Base-by-base conservation (phyloP, 352 stramenopile species). In the Pythium volutum region DNA sequence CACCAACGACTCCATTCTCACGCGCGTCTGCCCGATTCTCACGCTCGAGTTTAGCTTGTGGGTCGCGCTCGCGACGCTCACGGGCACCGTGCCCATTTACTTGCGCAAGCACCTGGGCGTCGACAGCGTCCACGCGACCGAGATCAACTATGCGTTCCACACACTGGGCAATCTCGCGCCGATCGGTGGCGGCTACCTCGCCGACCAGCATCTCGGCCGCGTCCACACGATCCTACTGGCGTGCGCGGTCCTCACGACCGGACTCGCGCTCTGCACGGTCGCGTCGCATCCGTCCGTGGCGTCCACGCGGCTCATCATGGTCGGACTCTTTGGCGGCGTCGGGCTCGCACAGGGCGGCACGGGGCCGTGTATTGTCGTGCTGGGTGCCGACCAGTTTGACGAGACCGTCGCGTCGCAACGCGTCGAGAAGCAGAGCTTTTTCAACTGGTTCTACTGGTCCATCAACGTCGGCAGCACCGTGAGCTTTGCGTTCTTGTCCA, bases 361-460 rank as follows among this genome's bases (percentile, higher is more conserved):
- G 15, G 75, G 68, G 14, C 68, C 71, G 1, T 75, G 70, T 26
- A 59, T 79, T 31, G 68, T 75, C 9, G 68, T 76, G 43, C 59
- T 79, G 7, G 71, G 71, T 20, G 71, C 85, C 0, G 85, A 95
- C 41, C 85, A 95, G 58, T 95, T 95, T 43, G 71, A 95, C 67
- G 64, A 84, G 2, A 54, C 69, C 18, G 74, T 91, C 29, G 78
- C 80, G 0, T 66, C 67, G 4, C 80, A 95, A 61, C 77, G 76
- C 7, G 43, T 60, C 1, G 81, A 93, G 71, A 91, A 95, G 56
- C 81, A 95, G 62, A 89, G 80, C 34, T 97, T 96, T 64, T 97
- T 97, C 73, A 94, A 96, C 61, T 96, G 82, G 81, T 97, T 97
- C 68, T 97, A 97, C 73, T 96, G 86, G 87, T 70, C 83, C 8